Base-by-base conservation (phyloP, 257 asterid species). In the Ehretia macrophylla region DNA sequence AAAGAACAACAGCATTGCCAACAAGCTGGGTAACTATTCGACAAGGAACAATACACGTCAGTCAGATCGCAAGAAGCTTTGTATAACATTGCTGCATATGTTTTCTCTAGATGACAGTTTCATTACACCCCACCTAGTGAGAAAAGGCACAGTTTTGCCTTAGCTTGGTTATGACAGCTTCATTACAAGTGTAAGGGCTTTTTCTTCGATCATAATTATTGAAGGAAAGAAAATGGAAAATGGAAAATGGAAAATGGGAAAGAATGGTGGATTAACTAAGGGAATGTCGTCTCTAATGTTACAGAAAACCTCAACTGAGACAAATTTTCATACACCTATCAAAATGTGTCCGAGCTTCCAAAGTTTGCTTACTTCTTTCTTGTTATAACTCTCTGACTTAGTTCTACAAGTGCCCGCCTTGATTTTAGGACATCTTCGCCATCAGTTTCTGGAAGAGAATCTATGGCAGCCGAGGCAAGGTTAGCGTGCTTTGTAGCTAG, bases 381-480 rank as follows among this genome's bases (percentile, higher is more conserved):
- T 60, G 86, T 75, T 72, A 88, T 83, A 65, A 92, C 99, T 79
- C 83, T 82, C 8, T 85, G 81, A 13, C 96, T 80, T 68, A 92
- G 70, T 64, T 88, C 94, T 60, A 86, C 74, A 59, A 92, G 96
- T 3, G 99, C 97, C 60, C 85, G 72, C 67, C 99, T 88, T 64
- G 99, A 81, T 69, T 68, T 79, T 68, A 79, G 85, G 42, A 92
- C 96, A 61, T 75, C 81, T 72, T 78, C 85, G 22, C 86, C 91
- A n/a, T 81, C 73, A 16, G 73, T 86, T 56, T 75, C 84, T 1
- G 97, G 99, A 12, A 92, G 73, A 58, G 91, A 75, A 46, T 74
- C 80, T 10, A 92, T 77, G 11, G 95, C 96, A 54, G 79, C 96
- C 5, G 91, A 85, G 44, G 99, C 99, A 51, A 88, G 91, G 60